Percentiles rank a stretch among this genome's conserved stretches.
These are phyloP conservation scores for Starmerella roubikii DNA, from an alignment of 805 yeast genomes.

Conservation along the genomic window DNA sequence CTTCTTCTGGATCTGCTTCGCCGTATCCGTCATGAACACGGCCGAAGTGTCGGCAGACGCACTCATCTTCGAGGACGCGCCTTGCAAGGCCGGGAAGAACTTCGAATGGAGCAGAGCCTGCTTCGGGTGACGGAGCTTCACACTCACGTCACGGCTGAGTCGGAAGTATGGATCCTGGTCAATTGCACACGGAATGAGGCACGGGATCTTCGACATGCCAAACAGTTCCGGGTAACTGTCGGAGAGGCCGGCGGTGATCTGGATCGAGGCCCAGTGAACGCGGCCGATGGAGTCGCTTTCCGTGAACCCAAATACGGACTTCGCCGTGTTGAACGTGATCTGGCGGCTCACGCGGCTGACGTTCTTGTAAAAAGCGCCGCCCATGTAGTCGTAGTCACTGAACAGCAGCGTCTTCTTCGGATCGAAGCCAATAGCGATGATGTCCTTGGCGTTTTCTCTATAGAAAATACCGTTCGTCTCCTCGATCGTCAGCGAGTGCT, in stretches of 20 bases:
- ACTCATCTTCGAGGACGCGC: conserved; percentile 91
- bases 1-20: conserved; percentile 83
- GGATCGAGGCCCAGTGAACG: conserved; percentile 88
- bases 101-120: conserved; percentile 87
- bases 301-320: conserved; percentile 89
- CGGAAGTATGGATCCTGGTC: conserved; percentile 98
- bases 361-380: conserved; percentile 84
- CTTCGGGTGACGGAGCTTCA: conserved; percentile 75
- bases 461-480: conserved; percentile 69
- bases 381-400: conserved; percentile 86
- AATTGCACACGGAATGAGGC: conserved; percentile 96
- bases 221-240: conserved; percentile 89
- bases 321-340: conserved; percentile 93
- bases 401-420: conserved; percentile 91
- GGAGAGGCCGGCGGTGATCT: conserved; percentile 92
- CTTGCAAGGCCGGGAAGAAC: conserved; percentile 97
- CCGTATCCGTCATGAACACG: conserved; percentile 88
- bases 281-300: conserved; percentile 93
- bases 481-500: conserved; percentile 73
- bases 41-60: conserved; percentile 88
- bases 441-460: conserved; percentile 76
- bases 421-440: conserved; percentile 86
- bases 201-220: conserved; percentile 84
- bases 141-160: conserved; percentile 95
- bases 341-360: conserved; percentile 86